phyloP scores from a whole-genome alignment of 1,284 basidiomycete genomes.

The Bondarzewia mesenterica region DNA sequence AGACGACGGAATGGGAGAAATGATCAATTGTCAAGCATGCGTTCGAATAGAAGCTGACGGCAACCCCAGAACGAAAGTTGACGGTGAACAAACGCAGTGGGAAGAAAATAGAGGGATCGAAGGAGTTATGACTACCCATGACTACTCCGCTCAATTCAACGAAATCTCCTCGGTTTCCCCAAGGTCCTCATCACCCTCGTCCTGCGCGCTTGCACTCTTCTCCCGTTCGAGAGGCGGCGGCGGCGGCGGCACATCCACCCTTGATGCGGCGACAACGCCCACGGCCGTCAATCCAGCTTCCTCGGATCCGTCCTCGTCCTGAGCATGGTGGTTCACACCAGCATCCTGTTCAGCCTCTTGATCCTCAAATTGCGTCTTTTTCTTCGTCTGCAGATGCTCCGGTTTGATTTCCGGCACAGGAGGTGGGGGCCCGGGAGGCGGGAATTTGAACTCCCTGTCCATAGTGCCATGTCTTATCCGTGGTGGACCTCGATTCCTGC shows the following conservation, averaged over 20 bases:
- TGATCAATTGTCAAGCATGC: too few relatives aligned
- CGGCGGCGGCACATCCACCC: constrained; percentile 70
- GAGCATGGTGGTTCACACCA: background rate
- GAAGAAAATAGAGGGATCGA: background rate
- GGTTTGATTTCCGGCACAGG: constrained; percentile 8
- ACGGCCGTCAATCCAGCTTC: constrained; percentile 23
- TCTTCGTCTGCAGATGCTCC: background rate
- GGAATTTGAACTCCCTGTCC: constrained; percentile 74
- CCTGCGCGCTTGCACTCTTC: constrained; percentile 27
- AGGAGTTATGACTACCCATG: background rate
- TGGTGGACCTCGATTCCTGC: constrained; percentile 14
- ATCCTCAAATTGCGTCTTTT: constrained; percentile 2
- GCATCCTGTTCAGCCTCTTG: background rate
- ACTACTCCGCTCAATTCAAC: constrained; percentile 23
- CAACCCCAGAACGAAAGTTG: background rate
- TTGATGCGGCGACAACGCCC: constrained; percentile 44
- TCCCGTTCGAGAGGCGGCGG: constrained; percentile 73
- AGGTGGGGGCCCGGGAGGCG: constrained; percentile 27
- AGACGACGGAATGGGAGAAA: too few relatives aligned
- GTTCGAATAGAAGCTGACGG: too few relatives aligned
- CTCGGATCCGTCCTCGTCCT: constrained; percentile 11
- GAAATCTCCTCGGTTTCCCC: constrained; percentile 68
- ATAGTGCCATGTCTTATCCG: constrained; percentile 52
- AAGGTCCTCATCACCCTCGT: constrained; percentile 58
- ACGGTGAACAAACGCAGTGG: background rate